Evolutionary conservation across 306 rosid species (phyloP), one percentile per base, ranked within the genome.

Genomic region (Medicago lupulina): DNA sequence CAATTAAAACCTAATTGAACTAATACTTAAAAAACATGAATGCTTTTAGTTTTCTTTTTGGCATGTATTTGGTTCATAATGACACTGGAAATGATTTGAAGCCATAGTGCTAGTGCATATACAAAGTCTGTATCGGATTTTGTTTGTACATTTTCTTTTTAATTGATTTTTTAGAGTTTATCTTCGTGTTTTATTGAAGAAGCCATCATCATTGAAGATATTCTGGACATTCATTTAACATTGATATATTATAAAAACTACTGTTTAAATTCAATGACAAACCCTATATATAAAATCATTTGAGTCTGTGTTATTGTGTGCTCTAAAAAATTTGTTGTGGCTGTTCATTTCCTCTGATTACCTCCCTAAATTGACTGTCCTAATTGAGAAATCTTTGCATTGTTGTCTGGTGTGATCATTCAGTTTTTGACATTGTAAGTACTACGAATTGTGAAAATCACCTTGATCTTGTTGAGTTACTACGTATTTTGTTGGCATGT

Each of bases 341-440:
- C 39, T 69, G 31, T 65, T 54, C 62, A 15, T 11, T 23, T 46
- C 59, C 57, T 74, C 14, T 57, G 51, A 36, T 57, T 74, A 38
- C 62, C 40, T 53, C 73, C 54, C 54, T 54, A 19, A 54, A 10
- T 40, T 43, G 67, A 71, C 39, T 67, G 57, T 74, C 41, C 49
- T 54, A 66, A 51, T 18, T 74, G 65, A 46, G 74, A 73, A 66
- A 57, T 63, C 28, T 7, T 6, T 58, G 62, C 66, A 15, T 40
- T 54, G 71, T 74, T 68, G 19, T 74, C 63, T 77, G 58, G 75
- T 75, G 44, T 75, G 43, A 64, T 59, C 36, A 70, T 75, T 75
- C 62, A 64, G 49, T 54, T 79, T 44, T 63, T 70, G 25, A 67
- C 61, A 40, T 9, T 65, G 13, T 39, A 23, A 12, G 55, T 65